Percentiles rank a stretch among this genome's conserved stretches.
Evolutionary conservation across 2,329 filamentous ascomycete species (phyloP).

Genomic region (Colletotrichum sidae): DNA sequence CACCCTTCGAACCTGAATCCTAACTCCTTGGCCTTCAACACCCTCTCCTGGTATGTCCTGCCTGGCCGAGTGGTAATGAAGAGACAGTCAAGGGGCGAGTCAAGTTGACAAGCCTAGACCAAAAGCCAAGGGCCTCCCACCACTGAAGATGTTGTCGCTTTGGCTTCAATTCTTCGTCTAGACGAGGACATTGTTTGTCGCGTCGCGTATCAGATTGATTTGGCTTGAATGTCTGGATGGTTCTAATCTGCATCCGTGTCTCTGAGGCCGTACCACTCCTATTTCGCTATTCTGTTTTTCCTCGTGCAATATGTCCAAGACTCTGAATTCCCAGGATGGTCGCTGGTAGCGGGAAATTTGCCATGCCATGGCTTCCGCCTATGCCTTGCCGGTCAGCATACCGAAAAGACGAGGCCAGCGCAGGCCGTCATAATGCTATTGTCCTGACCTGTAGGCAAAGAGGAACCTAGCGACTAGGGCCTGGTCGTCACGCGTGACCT

Average conservation of each 20-base stretch:
- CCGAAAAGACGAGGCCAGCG: constrained; percentile 1
- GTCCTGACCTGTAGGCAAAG: constrained; percentile 1
- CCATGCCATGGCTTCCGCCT: constrained; percentile 12
- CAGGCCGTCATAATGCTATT: constrained; percentile 22
- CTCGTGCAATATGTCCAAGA: not conserved
- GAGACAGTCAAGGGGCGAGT: too few species aligned
- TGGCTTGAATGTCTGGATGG: not conserved
- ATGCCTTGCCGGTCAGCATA: constrained; percentile 14
- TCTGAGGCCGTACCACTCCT: not conserved
- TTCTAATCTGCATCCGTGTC: not conserved
- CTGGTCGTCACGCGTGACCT: too few species aligned
- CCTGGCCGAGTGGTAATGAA: too few species aligned
- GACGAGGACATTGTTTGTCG: constrained; percentile 15
- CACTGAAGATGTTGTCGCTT: not conserved
- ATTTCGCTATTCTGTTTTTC: not conserved
- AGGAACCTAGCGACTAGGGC: not conserved
- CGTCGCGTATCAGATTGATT: constrained; percentile 34
- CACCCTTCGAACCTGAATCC: too few species aligned
- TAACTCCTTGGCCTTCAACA: too few species aligned
- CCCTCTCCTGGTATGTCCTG: too few species aligned
- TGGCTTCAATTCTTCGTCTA: not conserved
- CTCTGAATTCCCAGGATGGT: constrained; percentile 17
- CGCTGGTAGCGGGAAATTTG: constrained; percentile 31
- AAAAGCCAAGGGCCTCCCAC: not conserved
- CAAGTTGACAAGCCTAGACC: not conserved